Evolutionary conservation across 345 rosid species (phyloP).

Genomic region (Rhizophora mangle): DNA sequence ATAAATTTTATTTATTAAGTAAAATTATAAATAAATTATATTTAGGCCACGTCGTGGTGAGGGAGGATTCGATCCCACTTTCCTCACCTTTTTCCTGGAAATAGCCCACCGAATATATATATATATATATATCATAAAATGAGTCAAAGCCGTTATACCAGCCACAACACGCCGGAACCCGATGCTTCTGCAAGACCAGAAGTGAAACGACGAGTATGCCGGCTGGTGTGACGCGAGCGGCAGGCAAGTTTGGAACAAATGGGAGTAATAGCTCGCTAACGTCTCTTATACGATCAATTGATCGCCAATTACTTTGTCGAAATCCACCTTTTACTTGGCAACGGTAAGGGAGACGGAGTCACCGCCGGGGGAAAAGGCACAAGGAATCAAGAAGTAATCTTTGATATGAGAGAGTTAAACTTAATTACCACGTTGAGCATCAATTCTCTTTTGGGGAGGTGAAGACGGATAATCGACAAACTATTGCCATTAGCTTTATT

Average conservation of each 20-base stretch:
- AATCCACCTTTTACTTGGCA: constrained; percentile 27
- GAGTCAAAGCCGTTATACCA: constrained; percentile 35
- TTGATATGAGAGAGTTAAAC: no score
- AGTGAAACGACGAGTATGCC: constrained; percentile 14
- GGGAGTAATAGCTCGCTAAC: constrained; percentile 17
- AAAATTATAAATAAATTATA: no score
- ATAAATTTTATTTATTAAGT: no score
- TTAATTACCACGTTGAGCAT: no score
- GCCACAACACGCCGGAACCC: constrained; percentile 26
- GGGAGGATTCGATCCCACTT: no score
- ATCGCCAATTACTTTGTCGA: constrained; percentile 15
- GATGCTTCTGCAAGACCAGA: constrained; percentile 27
- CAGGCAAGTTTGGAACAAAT: constrained; percentile 25
- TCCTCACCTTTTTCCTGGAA: no score
- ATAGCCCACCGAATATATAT: no score
- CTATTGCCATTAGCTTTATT: no score
- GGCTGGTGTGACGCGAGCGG: background rate
- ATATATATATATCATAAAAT: constrained; percentile 26
- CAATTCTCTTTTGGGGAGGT: no score
- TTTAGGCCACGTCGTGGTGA: no score
- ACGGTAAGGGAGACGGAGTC: constrained; percentile 24
- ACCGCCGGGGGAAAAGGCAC: constrained; percentile 11
- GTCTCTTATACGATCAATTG: background rate
- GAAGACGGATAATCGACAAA: no score
- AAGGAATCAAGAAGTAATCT: constrained; percentile 10